These are phyloP conservation scores for Diutina mesorugosa DNA, from an alignment of 1,139 yeast species.

Conservation along the genomic window DNA sequence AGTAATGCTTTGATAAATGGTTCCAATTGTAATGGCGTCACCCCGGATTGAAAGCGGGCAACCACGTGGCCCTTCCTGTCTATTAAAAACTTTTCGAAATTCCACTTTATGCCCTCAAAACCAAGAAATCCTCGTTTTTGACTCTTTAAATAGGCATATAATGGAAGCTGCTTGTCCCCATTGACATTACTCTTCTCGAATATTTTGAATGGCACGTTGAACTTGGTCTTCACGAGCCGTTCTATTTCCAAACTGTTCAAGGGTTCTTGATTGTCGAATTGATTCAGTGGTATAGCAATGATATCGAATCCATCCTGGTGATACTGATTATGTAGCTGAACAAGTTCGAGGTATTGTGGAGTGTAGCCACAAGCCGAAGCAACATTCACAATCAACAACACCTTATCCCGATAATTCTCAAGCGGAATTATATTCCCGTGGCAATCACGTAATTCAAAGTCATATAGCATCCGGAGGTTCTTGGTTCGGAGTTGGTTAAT, in stretches of 20 bases:
- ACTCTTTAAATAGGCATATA: slow-evolving; percentile 20
- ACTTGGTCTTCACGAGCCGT: slow-evolving; percentile 20
- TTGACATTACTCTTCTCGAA: slow-evolving; percentile 25
- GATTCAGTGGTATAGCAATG: slow-evolving; percentile 32
- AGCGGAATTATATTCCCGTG: slow-evolving; percentile 8
- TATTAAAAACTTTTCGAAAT: slow-evolving; percentile 83
- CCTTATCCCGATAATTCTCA: slow-evolving; percentile 15
- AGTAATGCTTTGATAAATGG: slow-evolving; percentile 29
- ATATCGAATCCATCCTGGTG: slow-evolving; percentile 18
- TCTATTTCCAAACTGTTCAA: background rate
- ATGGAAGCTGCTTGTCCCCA: slow-evolving; percentile 17
- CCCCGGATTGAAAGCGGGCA: slow-evolving; percentile 54
- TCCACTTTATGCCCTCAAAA: slow-evolving; percentile 81
- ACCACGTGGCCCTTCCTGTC: slow-evolving; percentile 63
- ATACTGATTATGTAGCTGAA: slow-evolving; percentile 20
- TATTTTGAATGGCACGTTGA: slow-evolving; percentile 38
- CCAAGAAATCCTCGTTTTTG: slow-evolving; percentile 45
- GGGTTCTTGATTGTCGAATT: slow-evolving; percentile 19
- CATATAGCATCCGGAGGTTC: background rate
- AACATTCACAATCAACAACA: slow-evolving; percentile 29
- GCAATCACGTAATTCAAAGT: background rate
- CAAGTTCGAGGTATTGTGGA: slow-evolving; percentile 26
- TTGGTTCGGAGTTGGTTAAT: background rate
- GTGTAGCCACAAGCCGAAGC: slow-evolving; percentile 34
- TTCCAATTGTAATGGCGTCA: slow-evolving; percentile 52